Base-by-base conservation (phyloP, 805 yeast species). In the Candida berthetii region DNA sequence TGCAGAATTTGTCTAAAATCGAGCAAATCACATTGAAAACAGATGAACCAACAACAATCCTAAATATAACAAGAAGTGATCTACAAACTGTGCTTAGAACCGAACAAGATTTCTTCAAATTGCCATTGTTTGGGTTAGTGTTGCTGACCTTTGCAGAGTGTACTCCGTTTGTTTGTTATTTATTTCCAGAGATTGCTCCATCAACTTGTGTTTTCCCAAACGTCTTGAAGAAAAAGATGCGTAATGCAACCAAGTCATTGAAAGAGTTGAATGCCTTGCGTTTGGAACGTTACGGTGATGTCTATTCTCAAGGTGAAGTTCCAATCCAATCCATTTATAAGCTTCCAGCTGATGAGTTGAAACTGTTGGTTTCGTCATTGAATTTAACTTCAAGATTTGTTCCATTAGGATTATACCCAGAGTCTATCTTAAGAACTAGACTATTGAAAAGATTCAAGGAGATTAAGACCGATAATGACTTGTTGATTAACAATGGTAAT, bases 151-250 rank as follows among this genome's bases (percentile, higher is more conserved):
- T 76, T 54, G 74, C 73, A 52, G 86, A 80, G 48, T 51, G 62
- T 39, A 74, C 82, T 0, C 81, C 82, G 1, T 17, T 75, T 1
- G 46, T 80, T 5, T 76, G 82, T 51, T 74, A 69, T 41, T 54
- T 65, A 4, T 53, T 77, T 38, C 85, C 85, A 0, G 74, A 72
- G 46, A 52, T 79, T 4, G 70, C 80, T 1, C 82, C 84, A 9
- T 71, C 70, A 61, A 78, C 82, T 10, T 79, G 84, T 55, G 62
- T 74, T 9, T 61, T 77, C 27, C 82, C 82, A 1, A 59, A 62
- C 5, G 52, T 58, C 7, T 53, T 54, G 17, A 48, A 53, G 16
- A 67, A 60, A 39, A 33, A 64, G 57, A 41, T 57, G 57, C 37
- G 61, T 62, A 66, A 58, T 41, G 42, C 53, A 46, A 40, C 42